Conservation (phyloP, 2,329 filamentous ascomycete genomes). For the Ophiocordyceps robertsii region DNA sequence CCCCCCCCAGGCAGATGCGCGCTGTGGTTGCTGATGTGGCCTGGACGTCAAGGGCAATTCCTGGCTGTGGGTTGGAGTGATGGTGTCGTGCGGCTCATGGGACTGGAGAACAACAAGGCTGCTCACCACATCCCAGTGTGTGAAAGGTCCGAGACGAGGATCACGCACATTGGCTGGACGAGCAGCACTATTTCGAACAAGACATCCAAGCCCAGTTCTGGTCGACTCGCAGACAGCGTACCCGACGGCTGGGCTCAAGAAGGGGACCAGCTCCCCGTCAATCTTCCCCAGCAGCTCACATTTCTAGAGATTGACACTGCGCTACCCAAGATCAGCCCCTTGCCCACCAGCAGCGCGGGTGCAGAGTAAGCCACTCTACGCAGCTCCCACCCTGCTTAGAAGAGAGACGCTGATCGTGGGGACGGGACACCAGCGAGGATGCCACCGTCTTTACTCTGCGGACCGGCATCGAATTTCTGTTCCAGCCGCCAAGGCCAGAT, state of each 20-base stretch:
- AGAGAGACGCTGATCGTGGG: too few species aligned
- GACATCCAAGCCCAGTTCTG: conserved; percentile 5
- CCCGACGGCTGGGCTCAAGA: conserved; percentile 2
- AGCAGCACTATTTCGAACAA: conserved; percentile 26
- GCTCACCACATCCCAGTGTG: conserved; percentile 55
- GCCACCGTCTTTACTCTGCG: conserved; percentile 56
- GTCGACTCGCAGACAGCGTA: conserved; percentile 6
- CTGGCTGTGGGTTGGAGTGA: conserved; percentile 78
- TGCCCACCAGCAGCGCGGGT: conserved; percentile 48
- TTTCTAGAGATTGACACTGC: conserved; percentile 65
- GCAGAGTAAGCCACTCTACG: conserved; percentile 34
- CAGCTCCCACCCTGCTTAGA: too few species aligned
- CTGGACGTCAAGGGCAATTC: conserved; percentile 44
- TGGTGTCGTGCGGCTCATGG: conserved; percentile 62
- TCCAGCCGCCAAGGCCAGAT: conserved; percentile 46
- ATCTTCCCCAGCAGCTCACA: conserved; percentile 61
- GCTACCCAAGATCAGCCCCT: conserved; percentile 60
- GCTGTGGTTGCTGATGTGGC: neutral
- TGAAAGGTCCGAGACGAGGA: conserved; percentile 25
- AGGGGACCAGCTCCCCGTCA: conserved; percentile 14
- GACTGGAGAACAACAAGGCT: conserved; percentile 68
- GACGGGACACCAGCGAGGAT: conserved; percentile 25
- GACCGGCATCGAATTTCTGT: conserved; percentile 56
- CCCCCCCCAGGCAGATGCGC: neutral
- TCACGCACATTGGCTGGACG: conserved; percentile 42